Base-by-base conservation (phyloP, 2,329 filamentous ascomycete genomes). In the Aspergillus brasiliensis region DNA sequence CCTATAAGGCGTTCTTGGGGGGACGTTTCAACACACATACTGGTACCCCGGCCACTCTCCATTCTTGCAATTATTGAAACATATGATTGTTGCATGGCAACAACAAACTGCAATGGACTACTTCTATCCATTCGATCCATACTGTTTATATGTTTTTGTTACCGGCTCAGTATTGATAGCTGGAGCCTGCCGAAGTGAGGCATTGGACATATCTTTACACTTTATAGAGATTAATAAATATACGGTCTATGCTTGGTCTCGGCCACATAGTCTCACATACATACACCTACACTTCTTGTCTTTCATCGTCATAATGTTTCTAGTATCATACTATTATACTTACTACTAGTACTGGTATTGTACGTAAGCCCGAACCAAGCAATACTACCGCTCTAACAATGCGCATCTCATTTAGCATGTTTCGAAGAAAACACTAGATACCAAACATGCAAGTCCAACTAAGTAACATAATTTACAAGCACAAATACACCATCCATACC, bases 61-160 rank as follows among this genome's bases (percentile, higher is more conserved):
- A 49, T 49, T 49, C 46, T 49, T 49, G 46, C 46, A 49, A 25
- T 49, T 49, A 31, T 49, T 49, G 46, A n/a, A 34, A n/a, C 19
- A 48, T 31, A 21, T 21, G 40, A 11, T 49, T 27, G 44, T 48
- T 28, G 25, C 46, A 55, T 55, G 52, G 31, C 38, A 19, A 11
- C 38, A 19, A 11, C 11, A 21, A 38, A 46, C 5, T 34, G 31
- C 28, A 55, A 31, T 55, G 38, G 46, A 55, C 52, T 44, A 55
- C 52, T 55, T 49, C 28, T 34, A 34, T 34, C 31, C 31, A 34
- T 34, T 34, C 31, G 13, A 31, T 49, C 52, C 52, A 61, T 57
- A 49, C 54, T 56, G 61, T 63, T 40, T 53, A 59, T 61, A 61
- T 46, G 61, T n/a, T 57, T 61, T 51, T 63, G n/a, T 59, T 58